A percentile compares a stretch with the other conserved stretches of the same genome.
Evolutionary conservation across 768 basidiomycete species (phyloP).

Genomic region (Tricholoma terreum): DNA sequence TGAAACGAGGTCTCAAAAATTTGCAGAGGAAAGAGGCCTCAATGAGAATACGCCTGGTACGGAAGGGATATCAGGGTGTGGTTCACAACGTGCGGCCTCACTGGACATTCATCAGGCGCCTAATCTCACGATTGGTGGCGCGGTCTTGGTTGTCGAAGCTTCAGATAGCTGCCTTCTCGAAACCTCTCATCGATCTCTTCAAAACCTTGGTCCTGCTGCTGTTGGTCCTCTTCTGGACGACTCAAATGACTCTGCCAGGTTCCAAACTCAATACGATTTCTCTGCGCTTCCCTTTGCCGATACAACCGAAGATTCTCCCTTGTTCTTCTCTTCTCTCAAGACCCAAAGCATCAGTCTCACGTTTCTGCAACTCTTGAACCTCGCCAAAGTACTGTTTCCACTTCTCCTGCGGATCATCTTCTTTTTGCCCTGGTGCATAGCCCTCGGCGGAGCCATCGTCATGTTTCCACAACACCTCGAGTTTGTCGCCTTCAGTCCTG

Average conservation of each 20-base stretch:
- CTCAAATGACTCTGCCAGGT: background rate
- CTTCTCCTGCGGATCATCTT: slow-evolving; percentile 24
- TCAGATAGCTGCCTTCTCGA: background rate
- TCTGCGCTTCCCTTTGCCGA: slow-evolving; percentile 16
- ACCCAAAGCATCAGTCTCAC: background rate
- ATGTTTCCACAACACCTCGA: slow-evolving; percentile 37
- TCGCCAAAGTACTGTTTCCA: slow-evolving; percentile 10
- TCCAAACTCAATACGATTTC: slow-evolving; percentile 4
- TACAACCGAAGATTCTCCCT: slow-evolving; percentile 2
- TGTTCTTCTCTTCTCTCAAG: background rate
- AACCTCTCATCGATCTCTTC: background rate
- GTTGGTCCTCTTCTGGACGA: background rate
- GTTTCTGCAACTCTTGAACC: slow-evolving; percentile 4
- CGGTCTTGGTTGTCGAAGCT: background rate
- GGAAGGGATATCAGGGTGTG: background rate
- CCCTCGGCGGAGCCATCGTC: slow-evolving; percentile 41
- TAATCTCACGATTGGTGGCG: background rate
- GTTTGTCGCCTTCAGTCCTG: slow-evolving; percentile 31
- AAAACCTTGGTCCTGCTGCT: background rate
- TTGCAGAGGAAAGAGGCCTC: background rate
- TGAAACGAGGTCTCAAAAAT: slow-evolving; percentile 3
- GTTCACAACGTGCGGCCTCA: background rate
- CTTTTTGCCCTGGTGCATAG: slow-evolving; percentile 45
- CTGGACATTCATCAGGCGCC: background rate
- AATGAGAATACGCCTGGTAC: background rate